A percentile compares a stretch with the other conserved stretches of the same genome.
Conservation (phyloP, 2,329 filamentous ascomycete genomes). For the Botrytis cinerea region DNA sequence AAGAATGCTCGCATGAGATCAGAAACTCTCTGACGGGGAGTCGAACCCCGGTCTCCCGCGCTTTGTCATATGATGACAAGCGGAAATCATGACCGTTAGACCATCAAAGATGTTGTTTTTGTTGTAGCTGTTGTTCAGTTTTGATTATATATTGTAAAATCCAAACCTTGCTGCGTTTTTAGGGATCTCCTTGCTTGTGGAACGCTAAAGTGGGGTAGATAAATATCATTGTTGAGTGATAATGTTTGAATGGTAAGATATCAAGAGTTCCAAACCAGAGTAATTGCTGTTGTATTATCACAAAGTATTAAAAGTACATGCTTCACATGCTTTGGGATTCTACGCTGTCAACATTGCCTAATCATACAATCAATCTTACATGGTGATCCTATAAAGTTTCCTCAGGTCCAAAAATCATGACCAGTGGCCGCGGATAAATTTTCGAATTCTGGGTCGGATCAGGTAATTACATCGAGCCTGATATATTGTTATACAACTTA, state of each 20-base stretch:
- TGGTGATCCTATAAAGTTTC: not conserved
- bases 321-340: too few relatives aligned
- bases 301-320: not conserved
- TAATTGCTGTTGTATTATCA: not conserved
- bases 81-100: constrained; percentile 44
- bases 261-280: not conserved
- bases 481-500: not conserved
- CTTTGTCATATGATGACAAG: constrained; percentile 35
- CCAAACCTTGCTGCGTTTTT: not conserved
- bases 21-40: constrained; percentile 31
- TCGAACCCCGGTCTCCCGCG: constrained; percentile 39
- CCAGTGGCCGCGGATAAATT: not conserved
- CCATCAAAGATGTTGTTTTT: constrained; percentile 36
- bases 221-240: not conserved
- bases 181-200: not conserved
- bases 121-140: too few relatives aligned
- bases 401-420: not conserved
- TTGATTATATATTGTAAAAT: too few relatives aligned
- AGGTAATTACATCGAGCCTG: too few relatives aligned
- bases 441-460: too few relatives aligned
- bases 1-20: not conserved
- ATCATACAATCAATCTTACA: not conserved
- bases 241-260: not conserved
- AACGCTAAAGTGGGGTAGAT: not conserved
- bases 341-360: not conserved